phyloP scores from a whole-genome alignment of 1,139 yeast genomes.

The Kodamaea arcana region DNA sequence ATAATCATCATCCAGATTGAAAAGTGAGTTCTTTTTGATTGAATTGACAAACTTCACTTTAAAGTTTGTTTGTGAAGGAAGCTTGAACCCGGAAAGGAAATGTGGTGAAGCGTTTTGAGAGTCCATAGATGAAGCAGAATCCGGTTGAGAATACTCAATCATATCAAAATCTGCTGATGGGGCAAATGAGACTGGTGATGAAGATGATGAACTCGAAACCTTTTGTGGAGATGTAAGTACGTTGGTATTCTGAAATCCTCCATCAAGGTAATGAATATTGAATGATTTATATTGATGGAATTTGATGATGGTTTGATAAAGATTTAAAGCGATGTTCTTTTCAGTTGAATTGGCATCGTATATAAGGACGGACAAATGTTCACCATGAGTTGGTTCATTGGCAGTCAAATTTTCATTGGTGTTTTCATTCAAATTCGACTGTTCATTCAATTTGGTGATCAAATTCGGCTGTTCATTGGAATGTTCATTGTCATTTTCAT shows the following conservation, averaged over 20 bases:
- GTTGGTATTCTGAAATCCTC: conserved; percentile 27
- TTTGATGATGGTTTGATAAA: conserved; percentile 41
- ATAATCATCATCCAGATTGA: conserved; percentile 19
- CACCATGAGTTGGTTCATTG: background rate
- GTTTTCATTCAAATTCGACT: too few relatives aligned
- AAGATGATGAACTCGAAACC: background rate
- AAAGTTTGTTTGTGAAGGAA: conserved; percentile 21
- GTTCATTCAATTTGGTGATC: too few relatives aligned
- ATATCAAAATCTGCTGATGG: conserved; percentile 5
- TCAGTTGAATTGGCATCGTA: conserved; percentile 43
- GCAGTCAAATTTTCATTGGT: background rate
- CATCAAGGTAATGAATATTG: conserved; percentile 29
- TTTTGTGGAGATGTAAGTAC: conserved; percentile 1
- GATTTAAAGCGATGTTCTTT: conserved; percentile 28
- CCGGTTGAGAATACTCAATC: conserved; percentile 8
- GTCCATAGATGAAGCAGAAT: conserved; percentile 2
- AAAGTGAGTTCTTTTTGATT: conserved; percentile 17
- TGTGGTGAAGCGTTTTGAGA: conserved; percentile 1
- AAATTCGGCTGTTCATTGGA: too few relatives aligned
- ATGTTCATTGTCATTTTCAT: too few relatives aligned
- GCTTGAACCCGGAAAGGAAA: conserved; percentile 18
- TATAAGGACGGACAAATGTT: conserved; percentile 35
- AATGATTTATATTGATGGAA: conserved; percentile 26
- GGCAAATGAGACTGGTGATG: background rate
- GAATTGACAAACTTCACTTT: conserved; percentile 19